Percentiles rank a stretch among this genome's conserved stretches.
Conservation (phyloP, 2,329 filamentous ascomycete species). For the Capronia coronata region DNA sequence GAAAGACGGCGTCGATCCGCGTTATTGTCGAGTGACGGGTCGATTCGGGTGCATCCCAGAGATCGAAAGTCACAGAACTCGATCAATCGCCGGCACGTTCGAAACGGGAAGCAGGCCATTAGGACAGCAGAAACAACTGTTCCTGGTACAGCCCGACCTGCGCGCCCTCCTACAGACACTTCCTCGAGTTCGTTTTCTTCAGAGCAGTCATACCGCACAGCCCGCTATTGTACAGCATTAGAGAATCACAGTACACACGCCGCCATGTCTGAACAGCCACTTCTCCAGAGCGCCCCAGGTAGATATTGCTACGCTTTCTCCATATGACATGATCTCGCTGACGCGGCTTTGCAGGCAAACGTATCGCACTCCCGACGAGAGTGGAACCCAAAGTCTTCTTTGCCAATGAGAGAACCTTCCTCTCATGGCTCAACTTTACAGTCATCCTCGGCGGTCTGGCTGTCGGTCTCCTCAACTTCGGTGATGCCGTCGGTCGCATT, state of each 20-base stretch:
- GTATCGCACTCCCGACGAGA: conserved; percentile 92
- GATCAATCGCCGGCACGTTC: not conserved
- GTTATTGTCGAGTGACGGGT: not conserved
- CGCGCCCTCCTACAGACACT: not conserved
- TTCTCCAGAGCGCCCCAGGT: conserved; percentile 92
- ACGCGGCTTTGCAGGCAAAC: conserved; percentile 63
- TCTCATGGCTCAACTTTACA: conserved; percentile 99
- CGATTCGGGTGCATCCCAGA: not conserved
- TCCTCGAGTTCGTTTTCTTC: not conserved
- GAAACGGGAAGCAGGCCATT: conserved; percentile 11
- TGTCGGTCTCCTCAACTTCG: conserved; percentile 96
- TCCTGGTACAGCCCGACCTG: not conserved
- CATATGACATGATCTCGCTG: conserved; percentile 2
- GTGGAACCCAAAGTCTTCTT: conserved; percentile 99
- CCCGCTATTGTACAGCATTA: conserved; percentile 1
- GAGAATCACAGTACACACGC: conserved; percentile 1
- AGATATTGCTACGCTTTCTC: conserved; percentile 32
- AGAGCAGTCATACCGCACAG: not conserved
- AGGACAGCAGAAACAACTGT: not conserved
- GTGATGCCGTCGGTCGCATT: conserved; percentile 88
- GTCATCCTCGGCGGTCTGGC: conserved; percentile 95
- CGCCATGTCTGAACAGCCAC: conserved; percentile 89
- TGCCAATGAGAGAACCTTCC: conserved; percentile 97
- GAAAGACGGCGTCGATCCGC: not conserved
- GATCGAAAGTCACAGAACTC: not conserved